phyloP scores from a whole-genome alignment of 2,329 filamentous ascomycete genomes.

The Gremmenia infestans region DNA sequence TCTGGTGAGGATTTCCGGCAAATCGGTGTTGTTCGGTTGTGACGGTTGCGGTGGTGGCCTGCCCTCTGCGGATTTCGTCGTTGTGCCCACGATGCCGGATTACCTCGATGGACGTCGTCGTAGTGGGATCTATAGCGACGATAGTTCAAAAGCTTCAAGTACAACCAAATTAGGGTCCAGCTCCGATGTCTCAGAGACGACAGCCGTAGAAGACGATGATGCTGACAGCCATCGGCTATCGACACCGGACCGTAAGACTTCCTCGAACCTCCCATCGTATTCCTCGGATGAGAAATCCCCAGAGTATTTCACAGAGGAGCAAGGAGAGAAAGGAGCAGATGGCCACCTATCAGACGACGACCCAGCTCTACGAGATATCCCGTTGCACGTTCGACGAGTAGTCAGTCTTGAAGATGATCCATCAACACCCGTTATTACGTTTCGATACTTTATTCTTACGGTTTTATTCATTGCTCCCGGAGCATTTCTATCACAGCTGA shows the following conservation, averaged over 20 bases:
- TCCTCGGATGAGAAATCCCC: constrained; percentile 1
- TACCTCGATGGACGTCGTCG: neutral
- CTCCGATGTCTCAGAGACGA: constrained; percentile 1
- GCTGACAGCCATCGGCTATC: neutral
- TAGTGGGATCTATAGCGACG: neutral
- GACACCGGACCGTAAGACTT: constrained; percentile 1
- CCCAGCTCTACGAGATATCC: constrained; percentile 48
- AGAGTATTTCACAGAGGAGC: neutral
- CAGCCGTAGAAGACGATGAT: constrained; percentile 3
- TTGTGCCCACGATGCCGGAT: neutral
- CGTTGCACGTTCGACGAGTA: constrained; percentile 49
- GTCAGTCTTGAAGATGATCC: constrained; percentile 55
- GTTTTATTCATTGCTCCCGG: constrained; percentile 52
- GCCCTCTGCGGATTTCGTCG: neutral
- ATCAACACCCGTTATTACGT: constrained; percentile 50
- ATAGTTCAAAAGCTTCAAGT: constrained; percentile 1
- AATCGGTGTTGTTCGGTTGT: neutral
- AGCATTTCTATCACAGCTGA: constrained; percentile 53
- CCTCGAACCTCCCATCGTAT: neutral
- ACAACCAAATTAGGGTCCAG: neutral
- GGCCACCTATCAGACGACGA: constrained; percentile 37
- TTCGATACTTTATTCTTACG: constrained; percentile 53
- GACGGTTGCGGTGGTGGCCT: neutral
- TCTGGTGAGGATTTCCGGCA: neutral
- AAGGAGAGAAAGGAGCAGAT: neutral